Conservation (phyloP, 1,284 basidiomycete genomes). For the Agaricales sp. region DNA sequence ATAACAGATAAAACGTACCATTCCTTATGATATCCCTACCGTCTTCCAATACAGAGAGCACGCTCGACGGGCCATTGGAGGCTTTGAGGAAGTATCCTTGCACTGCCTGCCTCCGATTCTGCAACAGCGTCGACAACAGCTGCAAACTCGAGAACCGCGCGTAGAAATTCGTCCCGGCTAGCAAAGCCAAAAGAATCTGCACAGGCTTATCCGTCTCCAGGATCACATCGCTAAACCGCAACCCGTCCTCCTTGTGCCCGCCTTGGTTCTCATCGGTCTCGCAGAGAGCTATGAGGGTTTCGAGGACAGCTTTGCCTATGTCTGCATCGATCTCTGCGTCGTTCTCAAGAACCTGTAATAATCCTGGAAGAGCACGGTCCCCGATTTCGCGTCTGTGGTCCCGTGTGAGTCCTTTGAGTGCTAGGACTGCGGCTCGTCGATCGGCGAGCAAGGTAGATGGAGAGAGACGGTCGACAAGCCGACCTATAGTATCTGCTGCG, state of each 20-base stretch:
- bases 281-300: constrained; percentile 75
- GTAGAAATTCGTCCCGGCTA: constrained; percentile 76
- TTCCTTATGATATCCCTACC: constrained; percentile 78
- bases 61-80: constrained; percentile 59
- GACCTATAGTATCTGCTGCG: constrained; percentile 75
- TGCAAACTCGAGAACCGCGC: constrained; percentile 83
- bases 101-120: constrained; percentile 70
- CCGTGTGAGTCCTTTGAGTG: constrained; percentile 85
- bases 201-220: constrained; percentile 62
- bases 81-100: constrained; percentile 87
- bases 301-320: constrained; percentile 83
- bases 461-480: constrained; percentile 82
- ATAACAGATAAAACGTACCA: constrained; percentile 36
- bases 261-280: constrained; percentile 44
- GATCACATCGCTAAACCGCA: constrained; percentile 65
- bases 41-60: constrained; percentile 71
- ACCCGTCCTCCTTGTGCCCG: constrained; percentile 49
- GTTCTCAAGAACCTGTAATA: constrained; percentile 73
- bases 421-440: constrained; percentile 82
- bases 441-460: constrained; percentile 83
- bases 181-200: constrained; percentile 70
- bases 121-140: constrained; percentile 70
- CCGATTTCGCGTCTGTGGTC: constrained; percentile 90
- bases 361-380: constrained; percentile 59
- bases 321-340: constrained; percentile 86